Evolutionary conservation across 2,329 filamentous ascomycete genomes (phyloP).

Genomic region (Pseudonectria buxi): DNA sequence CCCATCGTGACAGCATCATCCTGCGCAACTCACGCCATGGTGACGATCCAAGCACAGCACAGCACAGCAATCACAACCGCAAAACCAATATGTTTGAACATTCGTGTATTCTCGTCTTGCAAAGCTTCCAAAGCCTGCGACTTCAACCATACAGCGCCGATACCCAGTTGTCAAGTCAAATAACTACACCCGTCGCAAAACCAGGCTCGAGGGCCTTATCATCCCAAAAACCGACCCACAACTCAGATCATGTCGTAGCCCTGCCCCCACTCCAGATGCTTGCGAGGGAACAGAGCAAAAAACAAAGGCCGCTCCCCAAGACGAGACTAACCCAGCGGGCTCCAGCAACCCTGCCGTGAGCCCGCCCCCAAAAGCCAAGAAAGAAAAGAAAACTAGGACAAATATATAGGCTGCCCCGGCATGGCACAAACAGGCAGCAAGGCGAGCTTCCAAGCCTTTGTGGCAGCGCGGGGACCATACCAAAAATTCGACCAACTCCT

Average conservation of each 20-base stretch:
- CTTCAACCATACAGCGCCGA: constrained; percentile 27
- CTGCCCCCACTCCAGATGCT: constrained; percentile 26
- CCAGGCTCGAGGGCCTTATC: constrained; percentile 28
- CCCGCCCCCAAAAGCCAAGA: constrained; percentile 10
- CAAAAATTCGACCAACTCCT: constrained; percentile 32
- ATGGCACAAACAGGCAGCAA: constrained; percentile 23
- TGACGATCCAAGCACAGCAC: neutral
- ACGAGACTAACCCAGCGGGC: constrained; percentile 23
- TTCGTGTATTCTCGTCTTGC: constrained; percentile 34
- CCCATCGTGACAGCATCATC: neutral
- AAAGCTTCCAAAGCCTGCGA: constrained; percentile 21
- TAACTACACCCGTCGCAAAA: constrained; percentile 29
- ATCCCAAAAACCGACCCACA: constrained; percentile 26
- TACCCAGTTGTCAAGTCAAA: constrained; percentile 28
- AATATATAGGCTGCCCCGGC: constrained; percentile 23
- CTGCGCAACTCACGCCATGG: neutral
- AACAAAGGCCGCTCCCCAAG: constrained; percentile 17
- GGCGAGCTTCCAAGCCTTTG: constrained; percentile 23
- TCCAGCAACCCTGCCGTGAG: no score
- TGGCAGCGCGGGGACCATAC: constrained; percentile 21
- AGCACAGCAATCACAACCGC: constrained; percentile 1
- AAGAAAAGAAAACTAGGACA: constrained; percentile 20
- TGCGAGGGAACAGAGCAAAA: constrained; percentile 17
- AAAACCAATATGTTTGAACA: constrained; percentile 19
- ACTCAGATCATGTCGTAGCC: constrained; percentile 29